Conservation (phyloP, 139 green algal genomes). For the Tetratostichococcus sp. region DNA sequence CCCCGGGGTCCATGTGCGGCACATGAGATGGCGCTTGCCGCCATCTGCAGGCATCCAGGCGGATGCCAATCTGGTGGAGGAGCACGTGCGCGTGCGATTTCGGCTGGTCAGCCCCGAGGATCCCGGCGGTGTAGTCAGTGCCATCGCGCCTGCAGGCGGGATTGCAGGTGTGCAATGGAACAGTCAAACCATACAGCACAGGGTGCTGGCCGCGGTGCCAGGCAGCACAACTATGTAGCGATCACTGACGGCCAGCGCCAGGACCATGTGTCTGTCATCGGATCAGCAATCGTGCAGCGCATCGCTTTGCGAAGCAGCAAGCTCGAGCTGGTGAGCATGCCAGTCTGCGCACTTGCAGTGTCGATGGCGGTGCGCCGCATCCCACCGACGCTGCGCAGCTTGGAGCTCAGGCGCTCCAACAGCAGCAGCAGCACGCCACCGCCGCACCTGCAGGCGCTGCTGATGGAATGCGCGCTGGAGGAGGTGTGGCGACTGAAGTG, state of each 20-base stretch:
- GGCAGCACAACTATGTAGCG: too few species aligned
- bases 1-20: too few species aligned
- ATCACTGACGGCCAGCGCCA: too few species aligned
- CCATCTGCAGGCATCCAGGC: not conserved
- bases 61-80: not conserved
- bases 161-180: not conserved
- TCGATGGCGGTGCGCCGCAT: conserved; percentile 30
- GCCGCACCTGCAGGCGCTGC: conserved; percentile 35
- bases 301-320: too few species aligned
- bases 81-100: not conserved
- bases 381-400: conserved; percentile 27
- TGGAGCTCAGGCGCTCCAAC: conserved; percentile 34
- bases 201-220: too few species aligned
- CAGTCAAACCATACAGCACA: too few species aligned
- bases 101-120: not conserved
- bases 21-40: too few species aligned
- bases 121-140: not conserved
- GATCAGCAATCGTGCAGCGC: too few species aligned
- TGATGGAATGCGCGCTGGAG: conserved; percentile 39
- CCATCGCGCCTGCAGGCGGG: not conserved
- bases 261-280: too few species aligned
- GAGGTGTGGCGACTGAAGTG: conserved; percentile 44
- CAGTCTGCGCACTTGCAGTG: not conserved
- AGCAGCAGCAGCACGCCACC: conserved; percentile 2
- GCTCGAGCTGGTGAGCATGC: not conserved